Evolutionary conservation across 345 rosid genomes (phyloP).

Genomic region (Excoecaria cochinchinensis): DNA sequence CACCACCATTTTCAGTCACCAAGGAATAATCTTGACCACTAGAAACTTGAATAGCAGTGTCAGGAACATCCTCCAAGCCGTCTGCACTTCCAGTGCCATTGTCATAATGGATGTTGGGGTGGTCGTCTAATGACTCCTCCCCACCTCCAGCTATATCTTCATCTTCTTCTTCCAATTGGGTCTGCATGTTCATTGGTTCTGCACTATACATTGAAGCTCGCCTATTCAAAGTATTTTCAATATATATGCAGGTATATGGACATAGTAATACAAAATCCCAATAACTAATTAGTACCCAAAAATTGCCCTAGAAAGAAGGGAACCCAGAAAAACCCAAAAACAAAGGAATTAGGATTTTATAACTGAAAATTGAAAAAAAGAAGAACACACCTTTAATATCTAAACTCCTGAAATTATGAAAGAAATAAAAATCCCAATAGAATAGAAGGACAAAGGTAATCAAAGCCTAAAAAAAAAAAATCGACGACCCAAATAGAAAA

Average conservation of each 20-base stretch:
- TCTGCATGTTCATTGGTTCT: constrained; percentile 23
- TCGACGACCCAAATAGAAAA: too few relatives aligned
- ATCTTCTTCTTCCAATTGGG: constrained; percentile 26
- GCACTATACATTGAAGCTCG: constrained; percentile 22
- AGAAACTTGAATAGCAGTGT: constrained; percentile 15
- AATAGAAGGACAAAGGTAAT: neutral
- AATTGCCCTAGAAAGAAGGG: neutral
- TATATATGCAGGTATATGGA: neutral
- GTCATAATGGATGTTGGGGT: constrained; percentile 31
- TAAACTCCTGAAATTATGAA: neutral
- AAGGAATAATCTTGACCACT: constrained; percentile 22
- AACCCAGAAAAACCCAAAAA: neutral
- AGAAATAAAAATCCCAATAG: neutral
- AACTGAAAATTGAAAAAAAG: neutral
- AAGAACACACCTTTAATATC: neutral
- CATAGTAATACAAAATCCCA: neutral
- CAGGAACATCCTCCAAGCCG: constrained; percentile 23
- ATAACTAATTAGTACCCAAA: neutral
- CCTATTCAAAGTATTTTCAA: constrained; percentile 23
- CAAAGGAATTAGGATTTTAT: neutral
- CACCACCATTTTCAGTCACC: constrained; percentile 23
- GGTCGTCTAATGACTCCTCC: constrained; percentile 40
- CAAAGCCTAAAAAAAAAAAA: too few relatives aligned
- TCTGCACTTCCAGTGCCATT: constrained; percentile 15
- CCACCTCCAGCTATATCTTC: constrained; percentile 20